phyloP scores from a whole-genome alignment of 805 yeast species.

The Candida sphagnicola region DNA sequence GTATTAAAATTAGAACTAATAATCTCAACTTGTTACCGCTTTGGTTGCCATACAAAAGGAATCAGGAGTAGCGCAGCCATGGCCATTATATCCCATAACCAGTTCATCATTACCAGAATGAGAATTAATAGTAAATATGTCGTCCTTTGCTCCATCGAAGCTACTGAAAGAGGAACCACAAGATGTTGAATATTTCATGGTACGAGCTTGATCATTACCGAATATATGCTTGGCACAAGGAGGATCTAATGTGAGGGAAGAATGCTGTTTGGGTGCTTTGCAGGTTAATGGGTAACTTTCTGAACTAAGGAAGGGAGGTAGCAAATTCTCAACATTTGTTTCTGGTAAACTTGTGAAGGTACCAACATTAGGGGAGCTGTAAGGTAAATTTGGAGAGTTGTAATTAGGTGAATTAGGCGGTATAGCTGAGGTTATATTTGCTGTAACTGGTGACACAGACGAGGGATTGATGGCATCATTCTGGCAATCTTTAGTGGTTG shows the following conservation, averaged over 20 bases:
- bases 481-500: too few species aligned
- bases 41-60: neutral
- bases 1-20: neutral
- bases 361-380: too few species aligned
- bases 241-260: too few species aligned
- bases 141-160: neutral
- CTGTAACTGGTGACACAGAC: too few species aligned
- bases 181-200: too few species aligned
- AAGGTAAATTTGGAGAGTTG: too few species aligned
- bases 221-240: too few species aligned
- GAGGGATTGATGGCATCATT: too few species aligned
- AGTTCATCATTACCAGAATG: slow-evolving; percentile 3
- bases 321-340: neutral
- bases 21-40: neutral
- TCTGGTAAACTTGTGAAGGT: too few species aligned
- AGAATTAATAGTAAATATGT: slow-evolving; percentile 1
- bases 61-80: slow-evolving; percentile 1
- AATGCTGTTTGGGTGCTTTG: too few species aligned
- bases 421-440: too few species aligned
- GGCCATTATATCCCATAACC: neutral
- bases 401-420: neutral
- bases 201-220: too few species aligned
- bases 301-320: neutral
- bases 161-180: slow-evolving; percentile 2
- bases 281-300: neutral